These are phyloP conservation scores for Teratosphaeria nubilosa DNA, from an alignment of 2,329 filamentous ascomycete genomes.

Conservation along the genomic window DNA sequence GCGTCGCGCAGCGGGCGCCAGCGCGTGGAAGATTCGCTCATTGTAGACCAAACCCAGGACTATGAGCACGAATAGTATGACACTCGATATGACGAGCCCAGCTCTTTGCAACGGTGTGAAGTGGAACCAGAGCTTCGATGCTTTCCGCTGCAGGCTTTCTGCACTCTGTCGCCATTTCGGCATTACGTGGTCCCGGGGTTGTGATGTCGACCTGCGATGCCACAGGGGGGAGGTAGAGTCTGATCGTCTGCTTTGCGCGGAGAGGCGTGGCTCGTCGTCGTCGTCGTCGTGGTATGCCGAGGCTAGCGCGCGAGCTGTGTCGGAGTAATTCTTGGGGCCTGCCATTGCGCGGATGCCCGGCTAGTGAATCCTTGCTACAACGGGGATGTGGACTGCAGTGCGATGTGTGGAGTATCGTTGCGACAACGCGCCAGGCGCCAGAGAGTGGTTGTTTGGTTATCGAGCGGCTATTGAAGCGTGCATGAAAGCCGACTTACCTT, in stretches of 20 bases:
- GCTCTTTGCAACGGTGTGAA: conserved; percentile 54
- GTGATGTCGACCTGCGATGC: conserved; percentile 7
- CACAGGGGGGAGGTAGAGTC: conserved; percentile 3
- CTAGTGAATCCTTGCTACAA: not conserved
- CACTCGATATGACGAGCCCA: conserved; percentile 42
- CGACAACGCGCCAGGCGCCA: conserved; percentile 1
- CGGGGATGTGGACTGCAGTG: not conserved
- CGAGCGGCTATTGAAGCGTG: not conserved
- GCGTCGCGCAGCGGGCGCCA: conserved; percentile 61
- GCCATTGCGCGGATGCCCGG: conserved; percentile 2
- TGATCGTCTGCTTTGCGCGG: conserved; percentile 23
- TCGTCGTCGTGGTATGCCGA: conserved; percentile 36
- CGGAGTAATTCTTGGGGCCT: conserved; percentile 22
- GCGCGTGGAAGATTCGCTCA: conserved; percentile 64
- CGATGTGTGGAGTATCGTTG: not conserved
- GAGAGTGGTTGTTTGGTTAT: not conserved
- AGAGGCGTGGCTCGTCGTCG: not conserved
- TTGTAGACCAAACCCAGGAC: conserved; percentile 69
- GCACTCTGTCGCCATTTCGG: conserved; percentile 29
- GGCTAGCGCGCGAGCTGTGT: conserved; percentile 43
- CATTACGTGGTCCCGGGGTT: not conserved
- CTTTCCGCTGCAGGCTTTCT: conserved; percentile 36
- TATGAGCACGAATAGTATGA: conserved; percentile 45
- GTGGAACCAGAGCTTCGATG: conserved; percentile 42
- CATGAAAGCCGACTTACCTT: not conserved